Evolutionary conservation across 2,329 filamentous ascomycete genomes (phyloP).

Genomic region (Clarireedia monteithiana): DNA sequence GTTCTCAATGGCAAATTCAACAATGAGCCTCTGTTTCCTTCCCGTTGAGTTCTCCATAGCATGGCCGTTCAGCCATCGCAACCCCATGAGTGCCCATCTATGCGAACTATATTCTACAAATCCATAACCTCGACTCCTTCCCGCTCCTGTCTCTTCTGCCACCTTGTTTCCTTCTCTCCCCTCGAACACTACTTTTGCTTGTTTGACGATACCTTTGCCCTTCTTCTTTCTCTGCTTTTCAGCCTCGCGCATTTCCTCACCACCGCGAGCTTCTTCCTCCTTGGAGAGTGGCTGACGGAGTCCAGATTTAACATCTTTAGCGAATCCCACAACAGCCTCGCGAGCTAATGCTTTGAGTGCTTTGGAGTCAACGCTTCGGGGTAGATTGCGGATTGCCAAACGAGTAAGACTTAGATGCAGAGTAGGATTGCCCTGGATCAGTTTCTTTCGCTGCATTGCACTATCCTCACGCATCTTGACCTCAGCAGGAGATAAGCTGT

Average conservation of each 20-base stretch:
- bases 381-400: slow-evolving; percentile 85
- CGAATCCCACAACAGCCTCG: slow-evolving; percentile 90
- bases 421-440: slow-evolving; percentile 85
- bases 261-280: slow-evolving; percentile 76
- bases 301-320: slow-evolving; percentile 76
- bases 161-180: slow-evolving; percentile 79
- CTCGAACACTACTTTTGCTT: slow-evolving; percentile 94
- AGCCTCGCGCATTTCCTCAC: slow-evolving; percentile 70
- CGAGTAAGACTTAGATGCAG: slow-evolving; percentile 85
- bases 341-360: slow-evolving; percentile 86
- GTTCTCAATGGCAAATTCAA: slow-evolving; percentile 97
- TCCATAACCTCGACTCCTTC: slow-evolving; percentile 85
- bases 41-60: slow-evolving; percentile 53
- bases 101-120: slow-evolving; percentile 97
- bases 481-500: slow-evolving; percentile 69
- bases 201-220: slow-evolving; percentile 79
- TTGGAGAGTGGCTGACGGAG: slow-evolving; percentile 73
- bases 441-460: slow-evolving; percentile 75
- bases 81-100: slow-evolving; percentile 86
- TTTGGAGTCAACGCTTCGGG: slow-evolving; percentile 74
- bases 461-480: slow-evolving; percentile 84
- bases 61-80: slow-evolving; percentile 86
- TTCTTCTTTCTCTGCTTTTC: slow-evolving; percentile 74
- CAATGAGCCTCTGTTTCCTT: slow-evolving; percentile 82
- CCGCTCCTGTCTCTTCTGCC: slow-evolving; percentile 65